Base-by-base conservation (phyloP, 768 basidiomycete species). In the Boletus rubropictus region DNA sequence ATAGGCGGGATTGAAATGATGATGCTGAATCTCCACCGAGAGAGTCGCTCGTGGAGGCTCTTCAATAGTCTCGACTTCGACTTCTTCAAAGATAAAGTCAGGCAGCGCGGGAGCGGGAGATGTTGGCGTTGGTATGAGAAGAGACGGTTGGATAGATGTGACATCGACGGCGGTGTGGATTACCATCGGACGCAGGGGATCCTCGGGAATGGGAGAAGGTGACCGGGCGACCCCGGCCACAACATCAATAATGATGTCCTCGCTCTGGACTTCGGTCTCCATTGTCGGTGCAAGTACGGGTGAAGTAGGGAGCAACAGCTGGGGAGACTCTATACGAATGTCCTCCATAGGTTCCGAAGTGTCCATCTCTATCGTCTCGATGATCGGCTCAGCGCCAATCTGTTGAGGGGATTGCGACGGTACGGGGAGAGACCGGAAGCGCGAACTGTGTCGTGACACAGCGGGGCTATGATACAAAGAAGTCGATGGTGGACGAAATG, bases 1-100 rank as follows among this genome's bases (percentile, higher is more conserved):
- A 52, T 82, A 85, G 2, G 66, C 54, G 22, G 71, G 71, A 49
- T 71, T 69, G 48, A 72, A 75, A 34, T 74, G 70, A 40, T 64
- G 66, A 29, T 65, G 67, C 49, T 56, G 55, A 41, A 42, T 44
- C 35, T 54, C 63, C 15, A 49, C 37, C 2, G 52, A 47, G 18
- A 53, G 48, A 12, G 44, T 51, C 11, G 56, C 46, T 29, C 38
- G 54, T 24, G 29, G 29, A 35, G 46, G 36, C 35, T 61, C 57
- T 27, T 64, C 63, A 11, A 39, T 39, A 8, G 51, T 27, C 54
- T 60, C 57, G 44, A 57, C 35, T 4, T 68, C 62, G 28, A 68
- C 54, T 29, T 60, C 59, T n/a, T 60, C 58, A 37, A 70, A 71
- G 44, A 58, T 59, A 39, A 67, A 70, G 24, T 59, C 54, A 20